Percentiles rank a stretch among this genome's conserved stretches.
phyloP scores from a whole-genome alignment of 768 basidiomycete species.

The Pleurotus sapidus region DNA sequence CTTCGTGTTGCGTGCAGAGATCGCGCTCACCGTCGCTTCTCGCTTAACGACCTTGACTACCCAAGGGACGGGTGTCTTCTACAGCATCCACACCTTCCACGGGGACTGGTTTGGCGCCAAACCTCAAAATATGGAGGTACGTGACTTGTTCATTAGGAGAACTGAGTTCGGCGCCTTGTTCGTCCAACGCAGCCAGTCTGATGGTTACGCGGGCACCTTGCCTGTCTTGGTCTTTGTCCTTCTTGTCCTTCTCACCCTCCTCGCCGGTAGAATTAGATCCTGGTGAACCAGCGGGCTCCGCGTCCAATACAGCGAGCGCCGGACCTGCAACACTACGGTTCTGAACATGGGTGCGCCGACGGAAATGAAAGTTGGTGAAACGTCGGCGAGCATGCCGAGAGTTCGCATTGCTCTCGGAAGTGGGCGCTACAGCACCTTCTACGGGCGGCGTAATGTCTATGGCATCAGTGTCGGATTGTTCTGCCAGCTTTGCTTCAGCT shows the following conservation, averaged over 20 bases:
- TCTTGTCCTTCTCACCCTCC: slow-evolving; percentile 38
- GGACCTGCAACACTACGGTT: slow-evolving; percentile 65
- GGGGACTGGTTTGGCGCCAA: slow-evolving; percentile 44
- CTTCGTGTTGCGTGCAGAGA: slow-evolving; percentile 1
- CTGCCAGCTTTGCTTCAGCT: slow-evolving; percentile 15
- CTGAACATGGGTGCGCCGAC: slow-evolving; percentile 43
- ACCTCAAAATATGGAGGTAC: slow-evolving; percentile 80
- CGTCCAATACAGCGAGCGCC: slow-evolving; percentile 76
- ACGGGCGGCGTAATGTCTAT: not conserved
- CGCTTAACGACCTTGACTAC: slow-evolving; percentile 91
- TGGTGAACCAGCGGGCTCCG: slow-evolving; percentile 39
- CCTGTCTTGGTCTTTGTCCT: slow-evolving; percentile 45
- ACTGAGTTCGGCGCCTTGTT: slow-evolving; percentile 62
- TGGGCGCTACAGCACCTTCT: not conserved
- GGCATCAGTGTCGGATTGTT: slow-evolving; percentile 12
- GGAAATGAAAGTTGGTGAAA: slow-evolving; percentile 68
- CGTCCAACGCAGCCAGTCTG: slow-evolving; percentile 77
- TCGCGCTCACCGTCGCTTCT: slow-evolving; percentile 68
- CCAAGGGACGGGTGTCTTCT: slow-evolving; percentile 76
- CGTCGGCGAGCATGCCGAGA: slow-evolving; percentile 40
- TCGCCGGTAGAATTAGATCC: slow-evolving; percentile 27
- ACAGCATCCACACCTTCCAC: slow-evolving; percentile 31
- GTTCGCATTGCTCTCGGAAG: slow-evolving; percentile 10
- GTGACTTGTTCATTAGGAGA: slow-evolving; percentile 85
- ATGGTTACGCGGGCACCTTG: slow-evolving; percentile 79